Evolutionary conservation across 805 yeast genomes (phyloP).

Genomic region (Starmerella riodocensis): DNA sequence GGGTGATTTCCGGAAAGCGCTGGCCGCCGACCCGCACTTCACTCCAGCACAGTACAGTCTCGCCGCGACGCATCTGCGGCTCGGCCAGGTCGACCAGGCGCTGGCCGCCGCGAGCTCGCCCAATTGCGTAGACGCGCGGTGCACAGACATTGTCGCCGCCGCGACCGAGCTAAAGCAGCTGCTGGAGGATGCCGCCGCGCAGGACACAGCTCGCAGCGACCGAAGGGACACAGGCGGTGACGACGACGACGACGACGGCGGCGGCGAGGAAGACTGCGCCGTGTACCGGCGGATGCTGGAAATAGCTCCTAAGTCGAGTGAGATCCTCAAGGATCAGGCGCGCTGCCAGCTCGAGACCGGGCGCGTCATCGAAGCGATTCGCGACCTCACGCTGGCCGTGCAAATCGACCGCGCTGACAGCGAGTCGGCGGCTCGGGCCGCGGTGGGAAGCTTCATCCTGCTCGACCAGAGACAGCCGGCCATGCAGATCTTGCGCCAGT

Average conservation of each 20-base stretch:
- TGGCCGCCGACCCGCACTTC: slow-evolving; percentile 27
- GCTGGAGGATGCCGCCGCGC: slow-evolving; percentile 3
- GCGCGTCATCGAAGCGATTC: slow-evolving; percentile 25
- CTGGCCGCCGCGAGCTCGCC: slow-evolving; percentile 13
- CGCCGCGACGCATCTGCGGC: slow-evolving; percentile 24
- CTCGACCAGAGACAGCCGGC: slow-evolving; percentile 38
- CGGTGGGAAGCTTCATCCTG: slow-evolving; percentile 35
- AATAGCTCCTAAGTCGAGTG: slow-evolving; percentile 22
- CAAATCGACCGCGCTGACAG: slow-evolving; percentile 22
- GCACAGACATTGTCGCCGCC: slow-evolving; percentile 17
- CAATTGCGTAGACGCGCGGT: slow-evolving; percentile 14
- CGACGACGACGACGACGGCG: not conserved
- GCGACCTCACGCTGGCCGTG: slow-evolving; percentile 26
- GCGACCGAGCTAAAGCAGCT: slow-evolving; percentile 9
- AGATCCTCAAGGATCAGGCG: slow-evolving; percentile 25
- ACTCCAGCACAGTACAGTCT: slow-evolving; percentile 28
- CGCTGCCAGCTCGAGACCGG: slow-evolving; percentile 26
- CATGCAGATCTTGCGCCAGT: slow-evolving; percentile 42
- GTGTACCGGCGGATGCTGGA: slow-evolving; percentile 16
- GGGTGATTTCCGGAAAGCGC: slow-evolving; percentile 26
- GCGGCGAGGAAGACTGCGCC: slow-evolving; percentile 6
- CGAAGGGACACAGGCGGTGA: too few relatives aligned
- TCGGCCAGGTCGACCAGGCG: slow-evolving; percentile 25
- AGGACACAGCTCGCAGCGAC: too few relatives aligned
- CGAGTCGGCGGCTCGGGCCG: slow-evolving; percentile 28